Evolutionary conservation across 495 filamentous ascomycete species (phyloP).

Genomic region (Talaromyces trachyspermus): DNA sequence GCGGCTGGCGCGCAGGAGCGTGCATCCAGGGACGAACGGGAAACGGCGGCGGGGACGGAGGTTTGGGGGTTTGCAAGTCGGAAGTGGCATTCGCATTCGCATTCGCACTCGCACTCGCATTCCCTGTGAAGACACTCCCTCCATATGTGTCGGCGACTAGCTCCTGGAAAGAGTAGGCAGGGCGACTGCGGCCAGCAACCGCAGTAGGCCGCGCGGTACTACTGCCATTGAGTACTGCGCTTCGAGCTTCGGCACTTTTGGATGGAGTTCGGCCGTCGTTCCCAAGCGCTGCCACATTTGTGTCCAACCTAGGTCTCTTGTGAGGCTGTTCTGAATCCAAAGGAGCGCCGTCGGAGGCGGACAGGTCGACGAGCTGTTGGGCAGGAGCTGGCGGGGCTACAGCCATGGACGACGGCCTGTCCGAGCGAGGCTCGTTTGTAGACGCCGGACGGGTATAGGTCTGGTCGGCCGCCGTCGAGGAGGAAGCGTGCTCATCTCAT

Average conservation of each 20-base stretch:
- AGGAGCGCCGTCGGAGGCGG: constrained; percentile 22
- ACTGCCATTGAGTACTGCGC: constrained; percentile 17
- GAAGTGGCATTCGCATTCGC: too few species aligned
- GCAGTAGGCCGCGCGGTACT: constrained; percentile 22
- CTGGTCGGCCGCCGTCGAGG: too few species aligned
- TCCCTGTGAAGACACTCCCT: constrained; percentile 22
- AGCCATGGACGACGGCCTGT: constrained; percentile 21
- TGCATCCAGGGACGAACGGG: constrained; percentile 33
- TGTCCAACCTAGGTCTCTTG: constrained; percentile 34
- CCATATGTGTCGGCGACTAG: constrained; percentile 31
- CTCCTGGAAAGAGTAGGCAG: constrained; percentile 40
- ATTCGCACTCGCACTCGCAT: too few species aligned
- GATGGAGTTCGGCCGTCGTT: constrained; percentile 17
- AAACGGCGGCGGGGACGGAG: constrained; percentile 33
- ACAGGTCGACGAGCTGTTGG: constrained; percentile 36
- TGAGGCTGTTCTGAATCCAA: constrained; percentile 32
- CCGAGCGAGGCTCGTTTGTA: constrained; percentile 32
- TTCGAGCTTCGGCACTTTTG: constrained; percentile 25
- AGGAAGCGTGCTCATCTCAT: constrained; percentile 42
- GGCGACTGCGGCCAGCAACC: constrained; percentile 34
- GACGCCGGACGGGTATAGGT: constrained; percentile 38
- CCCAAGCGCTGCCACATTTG: constrained; percentile 16
- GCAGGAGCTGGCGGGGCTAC: constrained; percentile 18
- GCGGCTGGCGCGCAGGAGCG: constrained; percentile 12
- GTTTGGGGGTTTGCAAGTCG: constrained; percentile 16